Base-by-base conservation (phyloP, 306 rosid species). In the Prosopis cineraria region DNA sequence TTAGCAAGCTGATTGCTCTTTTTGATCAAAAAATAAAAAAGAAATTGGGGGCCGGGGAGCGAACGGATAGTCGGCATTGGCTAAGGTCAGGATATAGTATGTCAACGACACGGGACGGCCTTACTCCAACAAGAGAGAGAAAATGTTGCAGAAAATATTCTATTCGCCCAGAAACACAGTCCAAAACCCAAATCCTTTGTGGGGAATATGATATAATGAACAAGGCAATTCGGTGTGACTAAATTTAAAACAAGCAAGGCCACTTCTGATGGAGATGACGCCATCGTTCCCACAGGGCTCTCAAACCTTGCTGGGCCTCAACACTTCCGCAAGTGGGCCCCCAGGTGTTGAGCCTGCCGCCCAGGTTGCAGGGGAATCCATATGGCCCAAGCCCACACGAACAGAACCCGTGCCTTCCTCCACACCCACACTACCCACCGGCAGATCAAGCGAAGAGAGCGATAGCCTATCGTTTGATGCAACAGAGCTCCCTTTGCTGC, bases 311-410 rank as follows among this genome's bases (percentile, higher is more conserved):
- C 89, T 88, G 30, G 93, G 86, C 71, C 89, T 87, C 34, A 93
- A 41, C 69, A 89, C 93, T 85, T 93, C 97, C 45, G 89, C 97
- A 40, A 93, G 81, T 72, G 97, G 97, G 10, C 91, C 93, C 11
- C 96, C 93, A 7, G 83, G 91, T 14, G 84, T 72, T 40, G 72
- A 68, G 70, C 22, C 40, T 44, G 75, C 78, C 47, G 76, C 86
- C 90, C 90, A 88, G 31, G 85, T 47, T 52, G 85, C 14, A 31
- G 89, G 90, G 37, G 75, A 44, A 44, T 75, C 85, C 76, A 80
- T 64, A 31, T 37, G 77, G 67, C 90, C 87, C 27, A 87, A 79
- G 27, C 87, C 87, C 84, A 86, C 75, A 16, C 73, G 85, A 30
- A 81, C 60, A 39, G 29, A 52, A 20, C 84, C 78, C 59, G 77